phyloP scores from a whole-genome alignment of 306 rosid species.

The Vigna reflexopilosa region DNA sequence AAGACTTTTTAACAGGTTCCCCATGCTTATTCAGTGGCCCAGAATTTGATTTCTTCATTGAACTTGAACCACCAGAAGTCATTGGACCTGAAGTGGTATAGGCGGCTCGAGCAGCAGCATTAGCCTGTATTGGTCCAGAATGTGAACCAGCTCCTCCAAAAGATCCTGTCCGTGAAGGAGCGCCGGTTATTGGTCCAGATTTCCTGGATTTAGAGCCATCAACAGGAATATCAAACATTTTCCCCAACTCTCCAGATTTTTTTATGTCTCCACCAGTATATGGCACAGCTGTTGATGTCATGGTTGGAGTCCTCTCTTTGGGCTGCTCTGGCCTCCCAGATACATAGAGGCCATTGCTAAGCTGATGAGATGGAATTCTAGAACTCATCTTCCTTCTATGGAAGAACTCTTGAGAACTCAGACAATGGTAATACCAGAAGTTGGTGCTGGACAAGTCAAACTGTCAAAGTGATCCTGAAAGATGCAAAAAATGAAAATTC shows the following conservation, averaged over 20 bases:
- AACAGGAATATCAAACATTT: slow-evolving; percentile 96
- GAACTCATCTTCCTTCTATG: slow-evolving; percentile 76
- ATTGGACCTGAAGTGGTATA: slow-evolving; percentile 89
- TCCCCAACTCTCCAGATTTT: slow-evolving; percentile 91
- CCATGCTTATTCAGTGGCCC: slow-evolving; percentile 98
- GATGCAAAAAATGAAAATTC: slow-evolving; percentile 6
- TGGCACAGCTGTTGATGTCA: slow-evolving; percentile 91
- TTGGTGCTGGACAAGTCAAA: slow-evolving; percentile 26
- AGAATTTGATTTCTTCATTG: slow-evolving; percentile 83
- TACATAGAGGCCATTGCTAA: slow-evolving; percentile 96
- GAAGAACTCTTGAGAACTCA: slow-evolving; percentile 37
- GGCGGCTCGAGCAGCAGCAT: slow-evolving; percentile 66
- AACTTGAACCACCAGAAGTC: slow-evolving; percentile 71
- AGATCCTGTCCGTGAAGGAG: slow-evolving; percentile 81
- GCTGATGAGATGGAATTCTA: slow-evolving; percentile 97
- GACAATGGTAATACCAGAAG: slow-evolving; percentile 31
- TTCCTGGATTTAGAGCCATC: slow-evolving; percentile 95
- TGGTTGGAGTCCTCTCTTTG: slow-evolving; percentile 91
- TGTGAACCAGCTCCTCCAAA: slow-evolving; percentile 93
- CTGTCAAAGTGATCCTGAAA: slow-evolving; percentile 45
- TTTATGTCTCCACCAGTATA: slow-evolving; percentile 98
- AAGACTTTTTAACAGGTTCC: slow-evolving; percentile 87
- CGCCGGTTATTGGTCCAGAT: slow-evolving; percentile 86
- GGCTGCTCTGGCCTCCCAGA: slow-evolving; percentile 99
- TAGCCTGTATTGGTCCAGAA: slow-evolving; percentile 90